A percentile compares a stretch with the other conserved stretches of the same genome.
Conservation (phyloP, 2,329 filamentous ascomycete genomes). For the Penicillium sp. region DNA sequence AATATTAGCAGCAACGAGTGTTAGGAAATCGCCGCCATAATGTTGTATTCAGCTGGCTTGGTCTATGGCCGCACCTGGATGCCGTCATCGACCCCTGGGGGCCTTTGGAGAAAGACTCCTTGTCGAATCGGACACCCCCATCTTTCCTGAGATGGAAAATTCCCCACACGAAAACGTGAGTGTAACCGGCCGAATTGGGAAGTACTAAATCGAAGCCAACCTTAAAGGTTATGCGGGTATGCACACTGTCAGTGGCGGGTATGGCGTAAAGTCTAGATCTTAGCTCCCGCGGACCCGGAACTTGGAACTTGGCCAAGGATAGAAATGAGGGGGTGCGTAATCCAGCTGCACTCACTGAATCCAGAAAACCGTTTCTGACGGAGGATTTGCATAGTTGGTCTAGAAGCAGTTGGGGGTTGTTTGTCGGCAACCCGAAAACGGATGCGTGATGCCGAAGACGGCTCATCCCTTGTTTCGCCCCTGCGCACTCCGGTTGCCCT, state of each 20-base stretch:
- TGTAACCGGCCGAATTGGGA: slow-evolving; percentile 26
- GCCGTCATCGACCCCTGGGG: slow-evolving; percentile 30
- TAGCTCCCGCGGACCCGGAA: slow-evolving; percentile 5
- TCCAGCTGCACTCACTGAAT: slow-evolving; percentile 1
- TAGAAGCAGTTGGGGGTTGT: slow-evolving; percentile 14
- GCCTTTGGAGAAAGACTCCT: slow-evolving; percentile 9
- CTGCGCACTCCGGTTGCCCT: neutral
- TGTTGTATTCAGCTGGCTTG: slow-evolving; percentile 20
- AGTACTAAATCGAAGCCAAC: neutral
- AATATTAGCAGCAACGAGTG: slow-evolving; percentile 1
- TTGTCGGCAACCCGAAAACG: slow-evolving; percentile 25
- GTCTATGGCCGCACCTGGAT: slow-evolving; percentile 14
- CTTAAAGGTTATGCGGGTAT: slow-evolving; percentile 16
- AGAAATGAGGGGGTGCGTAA: slow-evolving; percentile 6
- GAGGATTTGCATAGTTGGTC: slow-evolving; percentile 13
- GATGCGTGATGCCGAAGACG: slow-evolving; percentile 16
- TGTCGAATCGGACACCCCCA: slow-evolving; percentile 17
- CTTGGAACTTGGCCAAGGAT: slow-evolving; percentile 6
- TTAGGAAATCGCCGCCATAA: slow-evolving; percentile 8
- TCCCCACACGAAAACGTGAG: slow-evolving; percentile 16
- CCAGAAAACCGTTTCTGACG: neutral
- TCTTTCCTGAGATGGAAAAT: slow-evolving; percentile 11
- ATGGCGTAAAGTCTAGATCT: slow-evolving; percentile 13
- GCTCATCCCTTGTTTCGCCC: slow-evolving; percentile 6
- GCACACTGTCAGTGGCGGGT: slow-evolving; percentile 16